Conservation (phyloP, 176 grass and related monocot genomes). For the Poa annua region DNA sequence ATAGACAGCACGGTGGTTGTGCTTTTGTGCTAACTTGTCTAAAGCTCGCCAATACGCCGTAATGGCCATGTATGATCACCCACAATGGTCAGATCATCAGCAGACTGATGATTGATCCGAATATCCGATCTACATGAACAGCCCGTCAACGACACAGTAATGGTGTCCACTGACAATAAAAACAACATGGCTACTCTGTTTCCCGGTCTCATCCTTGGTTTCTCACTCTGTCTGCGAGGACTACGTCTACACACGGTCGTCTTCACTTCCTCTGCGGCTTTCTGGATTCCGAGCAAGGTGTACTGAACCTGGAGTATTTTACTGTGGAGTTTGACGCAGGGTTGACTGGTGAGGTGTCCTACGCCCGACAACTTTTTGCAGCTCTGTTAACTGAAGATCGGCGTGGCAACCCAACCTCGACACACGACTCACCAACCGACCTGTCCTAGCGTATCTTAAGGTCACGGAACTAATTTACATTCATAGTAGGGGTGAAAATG, state of each 20-base stretch:
- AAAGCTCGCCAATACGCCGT: background rate
- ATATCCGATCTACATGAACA: background rate
- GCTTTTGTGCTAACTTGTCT: background rate
- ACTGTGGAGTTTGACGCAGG: background rate
- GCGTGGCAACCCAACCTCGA: too few species aligned
- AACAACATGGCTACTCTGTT: background rate
- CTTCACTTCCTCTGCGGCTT: background rate
- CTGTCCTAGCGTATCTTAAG: too few species aligned
- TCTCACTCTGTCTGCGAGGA: background rate
- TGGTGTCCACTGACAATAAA: background rate
- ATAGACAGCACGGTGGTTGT: background rate
- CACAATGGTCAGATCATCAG: background rate
- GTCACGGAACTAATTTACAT: too few species aligned
- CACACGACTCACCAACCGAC: too few species aligned
- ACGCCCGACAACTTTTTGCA: slow-evolving; percentile 10
- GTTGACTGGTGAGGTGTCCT: slow-evolving; percentile 13
- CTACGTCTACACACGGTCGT: background rate
- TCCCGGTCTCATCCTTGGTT: background rate
- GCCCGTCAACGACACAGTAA: background rate
- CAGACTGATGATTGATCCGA: background rate
- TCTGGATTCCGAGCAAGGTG: background rate
- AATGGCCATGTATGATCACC: background rate
- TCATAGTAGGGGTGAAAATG: too few species aligned
- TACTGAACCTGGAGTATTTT: background rate
- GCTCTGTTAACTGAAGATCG: background rate